A percentile compares a stretch with the other conserved stretches of the same genome.
These are phyloP conservation scores for Panicum virgatum DNA, from an alignment of 202 grass and related monocot species.

Conservation along the genomic window DNA sequence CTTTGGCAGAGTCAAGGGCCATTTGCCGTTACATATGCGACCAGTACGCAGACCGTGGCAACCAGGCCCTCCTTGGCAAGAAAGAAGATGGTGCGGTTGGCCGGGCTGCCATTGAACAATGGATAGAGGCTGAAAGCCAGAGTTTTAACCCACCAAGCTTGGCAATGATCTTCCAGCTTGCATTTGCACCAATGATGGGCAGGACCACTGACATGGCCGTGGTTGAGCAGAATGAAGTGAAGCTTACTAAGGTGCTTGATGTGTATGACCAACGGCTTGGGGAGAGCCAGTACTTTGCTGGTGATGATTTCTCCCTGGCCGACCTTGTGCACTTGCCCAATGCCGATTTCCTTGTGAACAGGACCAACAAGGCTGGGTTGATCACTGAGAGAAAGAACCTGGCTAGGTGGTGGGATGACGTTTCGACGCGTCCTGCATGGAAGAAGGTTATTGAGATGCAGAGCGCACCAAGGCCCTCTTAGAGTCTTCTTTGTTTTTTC, in stretches of 20 bases:
- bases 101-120: conserved; percentile 68
- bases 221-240: conserved; percentile 70
- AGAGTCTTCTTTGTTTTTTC: conserved; percentile 19
- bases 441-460: conserved; percentile 74
- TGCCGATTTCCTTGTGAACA: conserved; percentile 57
- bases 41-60: conserved; percentile 64
- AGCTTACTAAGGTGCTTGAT: conserved; percentile 79
- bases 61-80: conserved; percentile 57
- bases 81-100: conserved; percentile 57
- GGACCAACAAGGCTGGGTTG: conserved; percentile 45
- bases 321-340: conserved; percentile 93
- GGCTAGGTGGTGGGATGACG: conserved; percentile 78
- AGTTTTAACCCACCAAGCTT: conserved; percentile 73
- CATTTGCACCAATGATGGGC: conserved; percentile 62
- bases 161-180: conserved; percentile 75
- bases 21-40: conserved; percentile 86
- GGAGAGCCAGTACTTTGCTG: conserved; percentile 70
- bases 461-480: conserved; percentile 40
- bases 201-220: conserved; percentile 51
- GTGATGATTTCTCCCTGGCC: conserved; percentile 71
- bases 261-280: conserved; percentile 66
- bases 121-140: conserved; percentile 74
- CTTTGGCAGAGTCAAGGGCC: conserved; percentile 70
- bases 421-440: conserved; percentile 63
- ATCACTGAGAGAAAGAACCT: conserved; percentile 75